Percentiles rank a stretch among this genome's conserved stretches.
Evolutionary conservation across 257 asterid species (phyloP).

Genomic region (Jacaranda mimosifolia): DNA sequence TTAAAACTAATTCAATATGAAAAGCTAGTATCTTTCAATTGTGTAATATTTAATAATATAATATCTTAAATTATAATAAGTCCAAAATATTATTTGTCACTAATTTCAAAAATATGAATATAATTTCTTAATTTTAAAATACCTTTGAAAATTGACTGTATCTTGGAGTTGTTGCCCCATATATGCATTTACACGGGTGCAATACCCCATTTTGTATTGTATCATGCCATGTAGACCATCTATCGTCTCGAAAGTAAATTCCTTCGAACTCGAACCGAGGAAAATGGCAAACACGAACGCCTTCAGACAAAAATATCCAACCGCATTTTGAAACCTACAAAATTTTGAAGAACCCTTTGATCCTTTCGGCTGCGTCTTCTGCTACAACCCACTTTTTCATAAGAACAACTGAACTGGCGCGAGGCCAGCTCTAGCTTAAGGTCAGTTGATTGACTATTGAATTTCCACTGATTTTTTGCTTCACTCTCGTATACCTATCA

Average conservation of each 20-base stretch:
- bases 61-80: too few relatives aligned
- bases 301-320: neutral
- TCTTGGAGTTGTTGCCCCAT: too few relatives aligned
- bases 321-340: neutral
- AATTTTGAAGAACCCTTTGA: neutral
- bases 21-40: too few relatives aligned
- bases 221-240: neutral
- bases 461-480: neutral
- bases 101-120: too few relatives aligned
- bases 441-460: constrained; percentile 20
- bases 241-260: neutral
- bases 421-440: neutral
- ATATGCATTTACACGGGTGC: too few relatives aligned
- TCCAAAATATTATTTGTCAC: too few relatives aligned
- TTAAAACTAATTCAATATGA: too few relatives aligned
- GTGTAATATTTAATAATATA: too few relatives aligned
- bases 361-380: neutral
- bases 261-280: neutral
- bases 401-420: neutral
- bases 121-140: too few relatives aligned
- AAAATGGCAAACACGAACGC: neutral
- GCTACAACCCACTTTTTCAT: neutral
- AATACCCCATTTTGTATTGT: too few relatives aligned
- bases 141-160: neutral
- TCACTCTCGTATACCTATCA: neutral